Conservation (phyloP, 1,139 yeast species). For the Yamadazyma membranifaciens region DNA sequence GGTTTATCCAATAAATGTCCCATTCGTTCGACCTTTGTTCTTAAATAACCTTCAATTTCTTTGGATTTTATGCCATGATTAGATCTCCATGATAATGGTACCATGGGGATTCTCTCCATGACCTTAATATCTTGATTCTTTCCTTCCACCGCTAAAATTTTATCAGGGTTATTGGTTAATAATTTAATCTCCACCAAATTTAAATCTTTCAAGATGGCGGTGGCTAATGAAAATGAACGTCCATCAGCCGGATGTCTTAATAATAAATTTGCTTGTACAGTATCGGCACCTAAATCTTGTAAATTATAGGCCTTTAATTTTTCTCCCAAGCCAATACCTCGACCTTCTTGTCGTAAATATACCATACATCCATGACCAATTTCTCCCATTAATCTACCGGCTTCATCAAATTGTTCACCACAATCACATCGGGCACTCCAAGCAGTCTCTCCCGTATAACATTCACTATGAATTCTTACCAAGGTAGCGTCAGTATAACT, state of each 20-base stretch:
- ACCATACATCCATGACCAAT: conserved; percentile 92
- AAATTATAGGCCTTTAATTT: conserved; percentile 94
- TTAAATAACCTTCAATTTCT: conserved; percentile 89
- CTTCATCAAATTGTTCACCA: conserved; percentile 98
- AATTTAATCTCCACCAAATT: conserved; percentile 72
- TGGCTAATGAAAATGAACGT: conserved; percentile 87
- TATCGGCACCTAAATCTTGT: conserved; percentile 97
- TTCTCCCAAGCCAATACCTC: conserved; percentile 97
- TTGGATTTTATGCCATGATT: conserved; percentile 69
- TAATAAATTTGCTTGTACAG: conserved; percentile 92
- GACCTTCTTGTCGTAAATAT: conserved; percentile 94
- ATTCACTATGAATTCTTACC: conserved; percentile 88
- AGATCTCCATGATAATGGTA: conserved; percentile 84
- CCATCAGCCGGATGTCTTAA: conserved; percentile 97
- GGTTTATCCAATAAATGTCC: conserved; percentile 63
- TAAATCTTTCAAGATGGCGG: conserved; percentile 84
- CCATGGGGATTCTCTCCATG: conserved; percentile 90
- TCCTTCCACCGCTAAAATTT: conserved; percentile 92
- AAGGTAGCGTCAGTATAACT: conserved; percentile 48
- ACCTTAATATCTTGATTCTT: conserved; percentile 68
- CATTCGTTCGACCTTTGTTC: conserved; percentile 95
- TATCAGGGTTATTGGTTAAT: conserved; percentile 94
- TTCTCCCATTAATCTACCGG: conserved; percentile 87
- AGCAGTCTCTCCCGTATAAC: conserved; percentile 98
- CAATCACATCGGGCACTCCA: conserved; percentile 99